A percentile compares a stretch with the other conserved stretches of the same genome.
phyloP scores from a whole-genome alignment of 495 filamentous ascomycete species.

The Penicillium verhagenii region DNA sequence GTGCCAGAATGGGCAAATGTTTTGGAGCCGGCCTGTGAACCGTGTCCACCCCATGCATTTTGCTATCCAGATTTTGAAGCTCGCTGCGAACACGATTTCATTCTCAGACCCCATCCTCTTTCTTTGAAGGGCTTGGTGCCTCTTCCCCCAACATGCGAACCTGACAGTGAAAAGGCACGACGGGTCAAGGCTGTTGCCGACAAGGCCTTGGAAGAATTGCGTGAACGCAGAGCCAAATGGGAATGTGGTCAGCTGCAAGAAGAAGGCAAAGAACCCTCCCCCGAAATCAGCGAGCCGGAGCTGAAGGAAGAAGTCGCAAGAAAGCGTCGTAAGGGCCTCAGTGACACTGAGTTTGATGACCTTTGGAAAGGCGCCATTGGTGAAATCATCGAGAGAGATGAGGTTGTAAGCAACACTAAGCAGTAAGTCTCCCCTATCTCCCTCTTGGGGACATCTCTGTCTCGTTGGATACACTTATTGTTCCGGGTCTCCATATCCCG shows the following conservation, averaged over 20 bases:
- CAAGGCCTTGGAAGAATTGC: conserved; percentile 80
- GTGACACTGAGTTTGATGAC: conserved; percentile 85
- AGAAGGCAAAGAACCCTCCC: conserved; percentile 56
- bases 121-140: conserved; percentile 79
- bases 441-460: conserved; percentile 32
- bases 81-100: conserved; percentile 81
- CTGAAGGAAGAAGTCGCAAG: conserved; percentile 71
- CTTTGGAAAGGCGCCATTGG: conserved; percentile 85
- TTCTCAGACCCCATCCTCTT: conserved; percentile 81
- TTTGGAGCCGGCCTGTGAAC: conserved; percentile 81
- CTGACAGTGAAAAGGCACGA: conserved; percentile 88
- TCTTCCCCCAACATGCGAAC: conserved; percentile 88
- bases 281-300: conserved; percentile 69
- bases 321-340: conserved; percentile 76
- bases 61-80: conserved; percentile 77
- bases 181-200: conserved; percentile 84
- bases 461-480: conserved; percentile 12
- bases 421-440: conserved; percentile 72
- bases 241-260: conserved; percentile 81
- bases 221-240: conserved; percentile 80
- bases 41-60: conserved; percentile 86
- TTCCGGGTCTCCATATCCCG: conserved; percentile 21
- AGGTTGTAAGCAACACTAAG: conserved; percentile 67
- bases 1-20: conserved; percentile 66
- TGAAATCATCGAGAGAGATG: conserved; percentile 78